Evolutionary conservation across 169 alveolate genomes (phyloP), one percentile per base, ranked within the genome.

Genomic region (Cryptosporidium parvum): DNA sequence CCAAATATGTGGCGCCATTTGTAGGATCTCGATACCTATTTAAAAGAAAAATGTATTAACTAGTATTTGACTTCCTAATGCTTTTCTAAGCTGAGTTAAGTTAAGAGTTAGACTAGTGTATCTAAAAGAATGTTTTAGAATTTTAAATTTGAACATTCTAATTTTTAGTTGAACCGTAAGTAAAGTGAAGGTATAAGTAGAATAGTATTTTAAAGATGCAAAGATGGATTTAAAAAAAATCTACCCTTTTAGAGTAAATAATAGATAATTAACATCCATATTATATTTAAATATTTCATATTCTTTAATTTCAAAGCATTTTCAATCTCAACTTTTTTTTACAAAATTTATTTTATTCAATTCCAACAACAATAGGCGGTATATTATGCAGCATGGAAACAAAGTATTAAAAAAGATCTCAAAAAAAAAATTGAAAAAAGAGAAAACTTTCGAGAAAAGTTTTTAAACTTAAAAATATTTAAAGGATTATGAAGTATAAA

Each of bases 321-420:
- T 10, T 9, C 18, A 4, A 1, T 23, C 0, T 7, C 9, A 3
- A 12, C 10, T 53, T 7, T 16, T 56, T 56, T 56, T 56, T 56
- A n/a, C 6, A 10, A 21, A 52, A 21, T n/a, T 21, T 53, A 56
- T n/a, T 26, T 56, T 31, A 2, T 56, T 23, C 37, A 56, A 12
- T 3, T 2, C 67, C 8, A 56, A 9, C 37, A n/a, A 26, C 67
- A 56, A 23, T 6, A 56, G 67, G 67, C 67, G 67, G 67, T 56
- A 56, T 12, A 56, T 56, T 56, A 56, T 56, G 67, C 23, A 56
- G 12, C 39, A 56, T 23, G 14, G 18, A 56, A 56, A 26, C 12
- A 56, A 56, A 39, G 45, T 16, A 48, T 9, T 37, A 65, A 26
- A 65, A 65, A 65, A 65, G 72, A 65, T 65, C 72, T 65, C 51